Conservation (phyloP, 148 eudicot species). For the Rhododendron mucronatum region DNA sequence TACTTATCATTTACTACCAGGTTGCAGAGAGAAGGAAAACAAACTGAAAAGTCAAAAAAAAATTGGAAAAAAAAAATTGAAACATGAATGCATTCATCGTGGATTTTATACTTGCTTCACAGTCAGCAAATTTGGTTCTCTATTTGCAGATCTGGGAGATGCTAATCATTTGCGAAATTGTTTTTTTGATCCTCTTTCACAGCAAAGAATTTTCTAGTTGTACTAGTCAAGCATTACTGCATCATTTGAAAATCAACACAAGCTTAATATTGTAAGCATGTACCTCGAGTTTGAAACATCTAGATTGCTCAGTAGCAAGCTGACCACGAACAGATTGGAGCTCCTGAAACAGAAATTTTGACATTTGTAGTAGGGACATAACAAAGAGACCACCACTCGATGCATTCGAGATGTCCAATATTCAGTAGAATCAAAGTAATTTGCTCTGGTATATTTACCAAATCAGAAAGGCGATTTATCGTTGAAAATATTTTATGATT, state of each 20-base stretch:
- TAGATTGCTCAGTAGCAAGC: conserved; percentile 95
- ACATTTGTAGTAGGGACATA: background rate
- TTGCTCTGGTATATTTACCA: background rate
- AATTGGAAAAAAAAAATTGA: background rate
- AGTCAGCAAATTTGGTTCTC: background rate
- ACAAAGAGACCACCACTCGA: background rate
- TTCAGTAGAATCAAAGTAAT: background rate
- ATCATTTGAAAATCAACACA: conserved; percentile 1
- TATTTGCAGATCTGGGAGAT: background rate
- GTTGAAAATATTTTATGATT: background rate
- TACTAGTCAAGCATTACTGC: background rate
- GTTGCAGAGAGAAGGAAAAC: background rate
- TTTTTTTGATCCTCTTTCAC: background rate
- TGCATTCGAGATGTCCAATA: background rate
- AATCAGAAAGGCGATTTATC: background rate
- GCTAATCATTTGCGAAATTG: background rate
- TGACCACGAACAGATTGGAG: conserved; percentile 95
- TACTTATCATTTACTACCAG: background rate
- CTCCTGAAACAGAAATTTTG: conserved; percentile 54
- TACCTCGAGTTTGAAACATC: conserved; percentile 99
- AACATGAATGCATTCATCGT: background rate
- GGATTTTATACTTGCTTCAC: background rate
- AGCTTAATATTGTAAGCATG: background rate
- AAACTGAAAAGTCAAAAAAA: background rate
- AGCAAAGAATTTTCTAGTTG: background rate